Evolutionary conservation across 2,329 filamentous ascomycete species (phyloP), one percentile per base, ranked within the genome.

Genomic region (Fusarium sp.): DNA sequence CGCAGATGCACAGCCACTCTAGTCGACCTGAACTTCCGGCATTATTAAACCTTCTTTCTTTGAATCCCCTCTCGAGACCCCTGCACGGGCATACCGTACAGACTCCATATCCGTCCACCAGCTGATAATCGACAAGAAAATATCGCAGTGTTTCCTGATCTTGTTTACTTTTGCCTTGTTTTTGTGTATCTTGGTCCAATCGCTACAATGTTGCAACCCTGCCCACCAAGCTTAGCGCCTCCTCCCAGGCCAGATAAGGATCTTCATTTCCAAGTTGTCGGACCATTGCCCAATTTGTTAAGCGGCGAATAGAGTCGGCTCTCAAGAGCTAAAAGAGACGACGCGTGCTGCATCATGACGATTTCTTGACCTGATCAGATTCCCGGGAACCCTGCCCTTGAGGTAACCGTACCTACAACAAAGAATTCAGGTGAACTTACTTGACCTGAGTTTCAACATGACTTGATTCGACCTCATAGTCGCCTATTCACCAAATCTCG

Each of bases 1-100:
- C 67, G 64, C 60, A 67, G 38, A 38, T 70, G 62, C 68, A 69
- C 68, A 69, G 68, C 68, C 68, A 71, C 68, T 50, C 46, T 64
- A n/a, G 20, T 51, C 51, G 68, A 64, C 68, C 68, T 71, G 68
- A 71, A 71, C 29, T 25, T 49, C 23, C 40, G 46, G 51, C 38
- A 36, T 34, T 56, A 51, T 20, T 56, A 27, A 61, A 44, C 58
- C 50, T 46, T 61, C 27, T 56, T 51, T 51, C 18, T 27, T 42
- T 27, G 40, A 46, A 27, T 56, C 27, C 46, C 44, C 18, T 42
- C 27, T 13, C 11, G 10, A 14, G 25, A 23, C 29, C 34, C 57
- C 46, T 60, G 44, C 16, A 23, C 23, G 33, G 34, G 27, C 29
- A 44, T 18, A 27, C 29, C 29, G 29, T 31, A 31, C 29, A 31